Evolutionary conservation across 306 rosid genomes (phyloP), one percentile per base, ranked within the genome.

Genomic region (Hippophae gyantsensis): DNA sequence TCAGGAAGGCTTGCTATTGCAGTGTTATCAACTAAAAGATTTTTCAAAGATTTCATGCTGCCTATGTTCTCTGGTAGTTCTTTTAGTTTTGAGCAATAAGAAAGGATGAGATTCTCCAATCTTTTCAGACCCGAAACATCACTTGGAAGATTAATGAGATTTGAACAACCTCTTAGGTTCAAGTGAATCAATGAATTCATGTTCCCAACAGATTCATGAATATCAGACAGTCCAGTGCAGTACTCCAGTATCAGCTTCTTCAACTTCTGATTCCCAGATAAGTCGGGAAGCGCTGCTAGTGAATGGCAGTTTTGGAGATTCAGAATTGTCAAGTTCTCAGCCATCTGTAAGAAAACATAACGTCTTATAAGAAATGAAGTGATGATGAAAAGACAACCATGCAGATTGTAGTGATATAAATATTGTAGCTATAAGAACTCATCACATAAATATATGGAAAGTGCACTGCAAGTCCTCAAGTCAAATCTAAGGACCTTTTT

Each of bases 191-290:
- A 67, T 12, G 69, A 45, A 23, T 13, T 58, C 53, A 81, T n/a
- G 40, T 74, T 68, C 27, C 87, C 87, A 62, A 76, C 48, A 10
- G 84, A 78, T 47, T 71, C 77, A 66, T 83, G 85, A 65, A 86
- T 71, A 26, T 50, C 60, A 8, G 43, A 70, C 64, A 86, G 66
- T 13, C 58, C 64, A 42, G 12, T 49, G 70, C 95, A 83, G 25
- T 14, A 48, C 46, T 70, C 79, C 11, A 86, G 78, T 55, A 60
- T 60, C 65, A 86, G 65, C 78, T 83, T 79, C 42, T 81, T 78
- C 56, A 86, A 55, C 12, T 13, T 52, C 52, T 6, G 66, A 70
- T 79, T 73, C 13, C 72, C 56, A 48, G 90, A 78, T 51, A 86
- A 65, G 64, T 86, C 83, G 56, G 90, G 95, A 64, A 79, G 56